phyloP scores from a whole-genome alignment of 2,329 filamentous ascomycete species.

The Lecanosticta acicola region DNA sequence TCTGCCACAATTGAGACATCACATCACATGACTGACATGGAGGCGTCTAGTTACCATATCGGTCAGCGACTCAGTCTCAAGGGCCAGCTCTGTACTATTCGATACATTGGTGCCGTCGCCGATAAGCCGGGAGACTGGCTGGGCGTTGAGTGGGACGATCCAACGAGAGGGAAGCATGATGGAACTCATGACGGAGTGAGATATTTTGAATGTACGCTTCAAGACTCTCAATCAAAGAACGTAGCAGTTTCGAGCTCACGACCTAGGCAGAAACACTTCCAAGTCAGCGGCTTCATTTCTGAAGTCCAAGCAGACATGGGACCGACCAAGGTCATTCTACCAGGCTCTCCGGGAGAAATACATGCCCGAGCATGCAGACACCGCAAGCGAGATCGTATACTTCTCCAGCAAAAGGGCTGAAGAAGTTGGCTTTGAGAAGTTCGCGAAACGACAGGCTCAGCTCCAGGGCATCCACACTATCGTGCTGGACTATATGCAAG shows the following conservation, averaged over 20 bases:
- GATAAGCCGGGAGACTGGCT: constrained; percentile 78
- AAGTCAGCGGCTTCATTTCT: constrained; percentile 78
- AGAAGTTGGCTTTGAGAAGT: constrained; percentile 93
- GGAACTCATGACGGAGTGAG: constrained; percentile 71
- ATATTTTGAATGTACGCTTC: constrained; percentile 71
- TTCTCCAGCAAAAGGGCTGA: constrained; percentile 79
- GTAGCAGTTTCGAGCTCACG: constrained; percentile 22
- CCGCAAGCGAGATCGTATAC: constrained; percentile 53
- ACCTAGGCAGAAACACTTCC: constrained; percentile 55
- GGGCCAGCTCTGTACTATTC: constrained; percentile 72
- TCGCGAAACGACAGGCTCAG: constrained; percentile 70
- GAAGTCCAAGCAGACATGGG: constrained; percentile 65
- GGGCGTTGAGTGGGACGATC: constrained; percentile 95
- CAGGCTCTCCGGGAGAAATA: constrained; percentile 81
- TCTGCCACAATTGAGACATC: not conserved
- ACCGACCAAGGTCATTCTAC: constrained; percentile 66
- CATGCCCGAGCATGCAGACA: constrained; percentile 43
- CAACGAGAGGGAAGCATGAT: constrained; percentile 79
- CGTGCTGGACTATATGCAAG: constrained; percentile 69
- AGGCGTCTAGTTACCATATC: constrained; percentile 16
- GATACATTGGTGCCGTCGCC: constrained; percentile 71
- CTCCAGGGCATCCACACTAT: constrained; percentile 73
- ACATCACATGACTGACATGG: constrained; percentile 5
- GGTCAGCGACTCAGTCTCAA: constrained; percentile 78
- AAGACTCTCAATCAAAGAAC: not conserved